phyloP scores from a whole-genome alignment of 1,139 yeast genomes.

The Sporopachydermia cereana region DNA sequence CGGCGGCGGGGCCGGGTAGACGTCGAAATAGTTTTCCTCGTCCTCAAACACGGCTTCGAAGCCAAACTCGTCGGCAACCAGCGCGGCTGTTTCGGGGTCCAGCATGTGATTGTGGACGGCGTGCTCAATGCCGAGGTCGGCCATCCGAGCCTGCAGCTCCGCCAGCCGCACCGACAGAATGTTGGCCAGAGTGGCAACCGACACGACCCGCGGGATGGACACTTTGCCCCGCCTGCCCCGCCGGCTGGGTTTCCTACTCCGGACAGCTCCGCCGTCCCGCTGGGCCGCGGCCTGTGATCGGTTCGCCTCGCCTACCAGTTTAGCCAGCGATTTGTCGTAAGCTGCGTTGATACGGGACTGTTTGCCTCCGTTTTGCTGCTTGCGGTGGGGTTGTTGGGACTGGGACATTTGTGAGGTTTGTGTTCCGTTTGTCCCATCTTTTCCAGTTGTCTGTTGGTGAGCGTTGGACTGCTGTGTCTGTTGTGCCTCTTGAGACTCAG shows the following conservation, averaged over 20 bases:
- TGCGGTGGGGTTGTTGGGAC: no score
- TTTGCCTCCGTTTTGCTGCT: no score
- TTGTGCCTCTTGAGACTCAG: no score
- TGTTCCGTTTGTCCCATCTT: no score
- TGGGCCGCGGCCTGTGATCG: no score
- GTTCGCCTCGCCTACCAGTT: no score
- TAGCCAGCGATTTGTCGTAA: no score
- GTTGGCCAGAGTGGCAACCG: conserved; percentile 68
- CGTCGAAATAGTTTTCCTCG: conserved; percentile 40
- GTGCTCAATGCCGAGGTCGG: conserved; percentile 64
- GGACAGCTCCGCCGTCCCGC: no score
- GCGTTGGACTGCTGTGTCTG: no score
- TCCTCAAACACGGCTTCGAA: conserved; percentile 49
- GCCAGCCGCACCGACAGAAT: conserved; percentile 54
- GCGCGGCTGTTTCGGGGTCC: conserved; percentile 73
- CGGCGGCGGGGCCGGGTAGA: conserved; percentile 33
- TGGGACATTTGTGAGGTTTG: no score
- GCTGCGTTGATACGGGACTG: no score
- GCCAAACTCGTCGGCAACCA: conserved; percentile 84
- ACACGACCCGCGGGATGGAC: conserved; percentile 59
- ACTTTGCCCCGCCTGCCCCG: conserved; percentile 18
- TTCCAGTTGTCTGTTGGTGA: no score
- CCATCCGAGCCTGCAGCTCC: conserved; percentile 45
- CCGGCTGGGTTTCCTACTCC: conserved; percentile 16
- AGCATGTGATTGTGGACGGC: conserved; percentile 68